phyloP scores from a whole-genome alignment of 345 rosid genomes.

The Punica granatum region DNA sequence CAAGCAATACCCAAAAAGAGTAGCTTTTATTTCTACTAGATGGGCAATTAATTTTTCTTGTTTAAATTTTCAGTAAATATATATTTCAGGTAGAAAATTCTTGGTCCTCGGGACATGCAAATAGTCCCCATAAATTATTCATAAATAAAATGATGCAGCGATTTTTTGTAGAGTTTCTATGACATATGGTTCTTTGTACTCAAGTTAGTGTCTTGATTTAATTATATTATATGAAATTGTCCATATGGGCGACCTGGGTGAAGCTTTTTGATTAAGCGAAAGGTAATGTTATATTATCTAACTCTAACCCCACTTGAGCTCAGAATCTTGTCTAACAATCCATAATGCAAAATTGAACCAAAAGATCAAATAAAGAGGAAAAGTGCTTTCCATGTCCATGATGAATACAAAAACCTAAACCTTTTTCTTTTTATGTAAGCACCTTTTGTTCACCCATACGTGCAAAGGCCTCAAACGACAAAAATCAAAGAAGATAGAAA shows the following conservation, averaged over 20 bases:
- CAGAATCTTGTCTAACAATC: not conserved
- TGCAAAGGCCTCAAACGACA: slow-evolving; percentile 15
- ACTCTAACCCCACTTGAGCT: slow-evolving; percentile 6
- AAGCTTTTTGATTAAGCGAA: not conserved
- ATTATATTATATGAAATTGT: too few species aligned
- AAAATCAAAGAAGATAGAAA: slow-evolving; percentile 9
- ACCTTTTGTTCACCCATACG: slow-evolving; percentile 20
- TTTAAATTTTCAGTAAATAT: too few species aligned
- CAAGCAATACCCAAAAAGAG: not conserved
- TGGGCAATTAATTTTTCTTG: too few species aligned
- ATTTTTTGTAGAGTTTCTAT: too few species aligned
- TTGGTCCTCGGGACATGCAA: too few species aligned
- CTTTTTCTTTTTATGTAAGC: slow-evolving; percentile 6
- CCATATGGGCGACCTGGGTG: too few species aligned
- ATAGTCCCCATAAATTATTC: too few species aligned
- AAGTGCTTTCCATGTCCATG: slow-evolving; percentile 21
- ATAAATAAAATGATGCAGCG: too few species aligned
- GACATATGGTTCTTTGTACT: too few species aligned
- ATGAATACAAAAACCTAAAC: slow-evolving; percentile 18
- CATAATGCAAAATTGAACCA: slow-evolving; percentile 17
- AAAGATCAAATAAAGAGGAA: slow-evolving; percentile 21
- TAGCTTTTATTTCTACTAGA: not conserved
- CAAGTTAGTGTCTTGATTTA: too few species aligned
- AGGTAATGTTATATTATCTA: not conserved
- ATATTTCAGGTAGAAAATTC: too few species aligned